These are phyloP conservation scores for Pleomassaria siparia DNA, from an alignment of 2,329 filamentous ascomycete species.

Conservation along the genomic window DNA sequence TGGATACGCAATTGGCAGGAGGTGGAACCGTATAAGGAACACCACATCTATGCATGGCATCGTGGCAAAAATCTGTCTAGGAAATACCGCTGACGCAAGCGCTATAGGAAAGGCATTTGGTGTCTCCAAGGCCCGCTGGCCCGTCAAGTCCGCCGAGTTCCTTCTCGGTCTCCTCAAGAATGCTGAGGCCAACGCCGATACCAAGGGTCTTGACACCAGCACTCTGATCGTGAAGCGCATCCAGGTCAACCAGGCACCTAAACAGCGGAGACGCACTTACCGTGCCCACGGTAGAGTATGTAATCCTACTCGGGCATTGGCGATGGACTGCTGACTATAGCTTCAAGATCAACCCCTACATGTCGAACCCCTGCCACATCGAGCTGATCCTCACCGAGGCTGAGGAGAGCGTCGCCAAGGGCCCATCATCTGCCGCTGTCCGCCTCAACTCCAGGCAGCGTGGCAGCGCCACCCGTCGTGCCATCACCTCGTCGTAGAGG, in stretches of 20 bases:
- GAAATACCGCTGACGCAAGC: slow-evolving; percentile 5
- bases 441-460: slow-evolving; percentile 92
- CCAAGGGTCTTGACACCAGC: slow-evolving; percentile 70
- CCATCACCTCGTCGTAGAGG: slow-evolving; percentile 59
- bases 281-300: slow-evolving; percentile 99
- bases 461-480: slow-evolving; percentile 65
- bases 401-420: slow-evolving; percentile 94
- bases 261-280: slow-evolving; percentile 99
- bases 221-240: slow-evolving; percentile 99
- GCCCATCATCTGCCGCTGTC: slow-evolving; percentile 62
- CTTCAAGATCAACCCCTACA: slow-evolving; percentile 96
- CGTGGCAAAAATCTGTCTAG: background rate
- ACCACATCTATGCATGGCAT: background rate
- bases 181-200: slow-evolving; percentile 49
- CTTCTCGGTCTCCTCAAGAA: slow-evolving; percentile 81
- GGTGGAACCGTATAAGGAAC: background rate
- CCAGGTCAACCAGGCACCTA: slow-evolving; percentile 99
- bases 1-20: background rate
- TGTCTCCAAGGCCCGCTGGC: slow-evolving; percentile 97
- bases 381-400: slow-evolving; percentile 99
- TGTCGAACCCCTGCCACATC: slow-evolving; percentile 99
- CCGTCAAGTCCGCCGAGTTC: slow-evolving; percentile 98
- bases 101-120: slow-evolving; percentile 93
- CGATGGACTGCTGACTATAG: background rate
- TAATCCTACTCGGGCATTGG: slow-evolving; percentile 41